phyloP scores from a whole-genome alignment of 78 protist genomes.

The Dictyostelium purpureum region DNA sequence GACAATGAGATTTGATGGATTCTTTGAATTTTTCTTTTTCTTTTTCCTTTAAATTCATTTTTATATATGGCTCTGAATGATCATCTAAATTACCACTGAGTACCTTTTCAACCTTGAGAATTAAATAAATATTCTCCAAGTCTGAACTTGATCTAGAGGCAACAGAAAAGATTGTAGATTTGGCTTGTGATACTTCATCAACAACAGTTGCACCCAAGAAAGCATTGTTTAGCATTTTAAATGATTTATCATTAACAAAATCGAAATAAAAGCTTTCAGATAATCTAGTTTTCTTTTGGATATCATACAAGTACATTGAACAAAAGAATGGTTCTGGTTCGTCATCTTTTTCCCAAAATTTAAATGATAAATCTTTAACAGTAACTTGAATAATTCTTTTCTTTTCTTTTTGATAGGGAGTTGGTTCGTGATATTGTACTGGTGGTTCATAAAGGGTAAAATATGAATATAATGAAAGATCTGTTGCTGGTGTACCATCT shows the following conservation, averaged over 20 bases:
- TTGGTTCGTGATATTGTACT: neutral
- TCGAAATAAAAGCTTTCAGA: conserved; percentile 66
- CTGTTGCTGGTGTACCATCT: neutral
- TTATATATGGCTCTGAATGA: conserved; percentile 67
- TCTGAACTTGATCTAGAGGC: conserved; percentile 27
- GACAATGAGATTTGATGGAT: conserved; percentile 3
- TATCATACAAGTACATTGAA: conserved; percentile 46
- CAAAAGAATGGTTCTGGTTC: conserved; percentile 66
- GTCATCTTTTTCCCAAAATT: conserved; percentile 68
- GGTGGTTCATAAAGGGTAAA: conserved; percentile 66
- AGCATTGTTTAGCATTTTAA: neutral
- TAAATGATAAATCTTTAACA: conserved; percentile 41
- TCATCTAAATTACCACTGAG: conserved; percentile 64
- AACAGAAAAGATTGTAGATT: conserved; percentile 27
- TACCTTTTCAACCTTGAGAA: conserved; percentile 57
- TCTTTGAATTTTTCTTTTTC: conserved; percentile 67
- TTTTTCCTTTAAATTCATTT: conserved; percentile 33
- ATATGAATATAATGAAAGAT: conserved; percentile 13
- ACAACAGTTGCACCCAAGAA: neutral
- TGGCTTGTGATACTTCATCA: neutral
- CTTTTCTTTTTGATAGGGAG: conserved; percentile 34
- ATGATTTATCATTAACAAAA: conserved; percentile 46
- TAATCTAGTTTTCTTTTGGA: conserved; percentile 19
- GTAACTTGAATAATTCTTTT: conserved; percentile 8
- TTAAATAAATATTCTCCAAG: conserved; percentile 38